Evolutionary conservation across 1,284 basidiomycete species (phyloP).

Genomic region (Pascua sp.): DNA sequence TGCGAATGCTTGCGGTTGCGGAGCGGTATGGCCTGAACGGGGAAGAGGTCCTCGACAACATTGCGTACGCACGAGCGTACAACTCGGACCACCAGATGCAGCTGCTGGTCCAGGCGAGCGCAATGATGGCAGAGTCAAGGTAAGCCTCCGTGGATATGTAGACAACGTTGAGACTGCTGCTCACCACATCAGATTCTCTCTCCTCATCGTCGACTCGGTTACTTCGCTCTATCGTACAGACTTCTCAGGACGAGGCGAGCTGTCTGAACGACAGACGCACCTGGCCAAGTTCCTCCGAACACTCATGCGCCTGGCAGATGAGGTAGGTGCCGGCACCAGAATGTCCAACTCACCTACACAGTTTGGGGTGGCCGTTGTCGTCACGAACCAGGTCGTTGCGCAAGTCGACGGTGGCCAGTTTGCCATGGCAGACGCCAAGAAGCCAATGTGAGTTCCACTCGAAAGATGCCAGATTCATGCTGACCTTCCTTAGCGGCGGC

Average conservation of each 20-base stretch:
- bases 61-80: constrained; percentile 97
- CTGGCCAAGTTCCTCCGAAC: constrained; percentile 95
- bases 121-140: constrained; percentile 96
- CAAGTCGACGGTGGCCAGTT: constrained; percentile 91
- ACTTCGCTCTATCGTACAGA: constrained; percentile 96
- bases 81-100: constrained; percentile 97
- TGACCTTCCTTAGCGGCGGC: constrained; percentile 58
- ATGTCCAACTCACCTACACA: constrained; percentile 40
- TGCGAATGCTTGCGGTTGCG: constrained; percentile 88
- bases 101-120: constrained; percentile 85
- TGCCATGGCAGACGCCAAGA: constrained; percentile 76
- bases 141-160: too few relatives aligned
- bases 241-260: constrained; percentile 90
- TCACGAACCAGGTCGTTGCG: constrained; percentile 99
- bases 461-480: neutral
- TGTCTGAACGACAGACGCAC: constrained; percentile 92
- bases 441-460: constrained; percentile 64
- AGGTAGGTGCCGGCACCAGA: constrained; percentile 56
- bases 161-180: neutral
- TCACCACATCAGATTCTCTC: constrained; percentile 68
- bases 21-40: constrained; percentile 94
- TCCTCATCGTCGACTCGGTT: constrained; percentile 94
- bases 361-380: constrained; percentile 96
- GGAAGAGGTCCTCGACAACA: constrained; percentile 96
- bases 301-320: constrained; percentile 89